These are phyloP conservation scores for Nelumbo lutea DNA, from an alignment of 164 flowering plant genomes.

Conservation along the genomic window DNA sequence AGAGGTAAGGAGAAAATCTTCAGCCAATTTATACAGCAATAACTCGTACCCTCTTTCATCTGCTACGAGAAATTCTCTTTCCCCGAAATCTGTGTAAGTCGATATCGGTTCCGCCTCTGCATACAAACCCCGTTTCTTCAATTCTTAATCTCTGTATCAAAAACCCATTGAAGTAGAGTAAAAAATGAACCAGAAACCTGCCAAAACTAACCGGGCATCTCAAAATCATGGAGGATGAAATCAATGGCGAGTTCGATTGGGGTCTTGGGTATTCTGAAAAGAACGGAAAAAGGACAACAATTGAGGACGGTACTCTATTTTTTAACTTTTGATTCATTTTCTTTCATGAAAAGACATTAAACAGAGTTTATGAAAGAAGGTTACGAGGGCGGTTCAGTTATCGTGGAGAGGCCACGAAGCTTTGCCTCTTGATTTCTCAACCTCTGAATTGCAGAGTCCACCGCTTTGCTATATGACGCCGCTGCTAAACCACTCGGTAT, in stretches of 20 bases:
- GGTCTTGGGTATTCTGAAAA: conserved; percentile 53
- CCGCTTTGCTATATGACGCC: conserved; percentile 80
- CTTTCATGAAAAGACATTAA: not conserved
- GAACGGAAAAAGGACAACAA: not conserved
- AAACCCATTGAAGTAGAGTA: not conserved
- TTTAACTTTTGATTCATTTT: not conserved
- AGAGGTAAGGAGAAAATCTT: conserved; percentile 53
- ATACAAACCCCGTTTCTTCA: not conserved
- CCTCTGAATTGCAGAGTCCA: conserved; percentile 65
- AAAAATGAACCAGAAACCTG: not conserved
- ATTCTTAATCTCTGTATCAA: not conserved
- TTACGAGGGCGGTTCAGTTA: conserved; percentile 37
- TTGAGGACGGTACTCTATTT: not conserved
- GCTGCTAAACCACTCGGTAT: conserved; percentile 79
- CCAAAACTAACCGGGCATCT: conserved; percentile 73
- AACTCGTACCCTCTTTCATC: conserved; percentile 85
- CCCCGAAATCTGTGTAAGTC: conserved; percentile 75
- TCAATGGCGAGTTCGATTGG: conserved; percentile 96
- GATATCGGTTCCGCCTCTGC: conserved; percentile 94
- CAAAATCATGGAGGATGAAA: conserved; percentile 91
- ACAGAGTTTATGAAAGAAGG: not conserved
- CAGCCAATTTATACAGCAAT: conserved; percentile 71
- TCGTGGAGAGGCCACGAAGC: conserved; percentile 14
- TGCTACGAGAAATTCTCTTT: conserved; percentile 72
- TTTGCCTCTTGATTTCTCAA: conserved; percentile 40